Evolutionary conservation across 768 basidiomycete species (phyloP), one percentile per base, ranked within the genome.

Genomic region (Rhizopogon rudus): DNA sequence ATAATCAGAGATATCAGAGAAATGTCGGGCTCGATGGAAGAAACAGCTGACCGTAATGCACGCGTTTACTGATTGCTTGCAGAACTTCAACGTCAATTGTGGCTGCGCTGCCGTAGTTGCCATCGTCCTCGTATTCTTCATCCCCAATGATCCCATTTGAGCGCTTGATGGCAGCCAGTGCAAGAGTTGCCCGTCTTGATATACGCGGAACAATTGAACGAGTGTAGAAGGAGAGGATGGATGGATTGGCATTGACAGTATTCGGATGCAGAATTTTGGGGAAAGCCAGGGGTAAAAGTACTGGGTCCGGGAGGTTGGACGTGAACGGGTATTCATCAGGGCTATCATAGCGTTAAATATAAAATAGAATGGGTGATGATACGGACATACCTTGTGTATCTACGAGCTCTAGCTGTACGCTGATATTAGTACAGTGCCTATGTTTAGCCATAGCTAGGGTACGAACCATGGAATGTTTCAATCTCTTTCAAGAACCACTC

Each of bases 321-420:
- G 91, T 90, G 77, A 99, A 99, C 0, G 97, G 94, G 65, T 96
- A 93, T 77, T 99, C 97, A 67, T 99, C 97, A 42, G 97, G 97
- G 67, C 96, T 98, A 67, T 17, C 49, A n/a, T 17, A 12, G 10
- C 10, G 50, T 43, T 59, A 40, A 53, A 22, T 0, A 14, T n/a
- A n/a, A 35, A 37, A 14, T 6, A n/a, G 14, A 4, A 12, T 6
- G 5, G 28, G 3, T 51, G 17, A 29, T 50, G 22, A 17, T 5
- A 17, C 5, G 25, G 20, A 49, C 72, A 61, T 63, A 88, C 95
- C 93, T 95, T 25, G 94, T 95, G 74, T 93, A 99, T 44, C 96
- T 80, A 57, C 96, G 81, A 12, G 95, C 95, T 73, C 94, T 97
- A 37, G 96, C 96, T 96, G 66, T 16, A 54, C 37, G 42, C 10